A percentile compares a stretch with the other conserved stretches of the same genome.
Conservation (phyloP, 2,329 filamentous ascomycete species). For the Hirsutella thompsonii region DNA sequence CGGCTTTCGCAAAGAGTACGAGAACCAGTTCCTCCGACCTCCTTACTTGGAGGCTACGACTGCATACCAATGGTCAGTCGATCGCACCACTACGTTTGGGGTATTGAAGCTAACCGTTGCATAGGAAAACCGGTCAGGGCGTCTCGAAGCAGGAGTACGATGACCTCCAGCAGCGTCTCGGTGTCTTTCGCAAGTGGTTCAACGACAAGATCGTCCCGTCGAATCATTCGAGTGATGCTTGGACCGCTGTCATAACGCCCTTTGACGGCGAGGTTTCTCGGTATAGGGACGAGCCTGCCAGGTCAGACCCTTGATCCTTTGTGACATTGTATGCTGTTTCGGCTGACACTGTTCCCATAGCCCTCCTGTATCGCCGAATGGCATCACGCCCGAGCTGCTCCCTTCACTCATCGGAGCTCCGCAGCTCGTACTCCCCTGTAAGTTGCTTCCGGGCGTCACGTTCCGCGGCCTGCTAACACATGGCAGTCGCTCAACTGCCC, state of each 20-base stretch:
- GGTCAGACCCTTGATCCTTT: too few relatives aligned
- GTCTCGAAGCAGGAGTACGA: conserved; percentile 12
- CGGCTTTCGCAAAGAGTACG: conserved; percentile 14
- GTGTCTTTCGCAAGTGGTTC: conserved; percentile 20
- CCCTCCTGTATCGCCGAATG: conserved; percentile 10
- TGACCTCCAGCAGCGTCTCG: conserved; percentile 10
- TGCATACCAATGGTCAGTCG: conserved; percentile 15
- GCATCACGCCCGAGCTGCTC: conserved; percentile 14
- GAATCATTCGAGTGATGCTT: conserved; percentile 6
- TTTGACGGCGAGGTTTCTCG: conserved; percentile 8
- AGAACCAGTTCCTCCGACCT: conserved; percentile 9
- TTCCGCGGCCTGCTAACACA: neutral
- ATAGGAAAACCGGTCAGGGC: conserved; percentile 12
- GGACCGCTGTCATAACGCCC: conserved; percentile 16
- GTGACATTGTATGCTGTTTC: neutral
- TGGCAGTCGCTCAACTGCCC: conserved; percentile 15
- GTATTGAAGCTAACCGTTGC: neutral
- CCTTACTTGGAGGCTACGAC: conserved; percentile 17
- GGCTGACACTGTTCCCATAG: conserved; percentile 7
- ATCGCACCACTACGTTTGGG: too few relatives aligned
- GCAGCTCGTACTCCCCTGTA: conserved; percentile 21
- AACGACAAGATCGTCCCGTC: conserved; percentile 11
- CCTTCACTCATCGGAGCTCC: conserved; percentile 16
- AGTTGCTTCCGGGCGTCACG: conserved; percentile 6
- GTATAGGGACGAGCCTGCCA: conserved; percentile 14